Evolutionary conservation across 495 filamentous ascomycete genomes (phyloP).

Genomic region (Penicillium chermesinum): DNA sequence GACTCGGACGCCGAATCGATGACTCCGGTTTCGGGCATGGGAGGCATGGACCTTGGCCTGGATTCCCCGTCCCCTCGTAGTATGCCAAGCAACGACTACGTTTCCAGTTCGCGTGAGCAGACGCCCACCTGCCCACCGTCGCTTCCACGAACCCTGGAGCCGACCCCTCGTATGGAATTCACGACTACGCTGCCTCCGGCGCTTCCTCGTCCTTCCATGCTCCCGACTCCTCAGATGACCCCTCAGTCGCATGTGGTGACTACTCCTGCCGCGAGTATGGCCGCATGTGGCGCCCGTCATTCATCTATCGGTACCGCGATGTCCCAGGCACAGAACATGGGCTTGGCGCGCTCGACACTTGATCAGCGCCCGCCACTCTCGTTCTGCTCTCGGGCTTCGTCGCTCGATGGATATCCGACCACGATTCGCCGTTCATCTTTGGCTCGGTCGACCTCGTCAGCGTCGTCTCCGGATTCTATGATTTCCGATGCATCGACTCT

Average conservation of each 20-base stretch:
- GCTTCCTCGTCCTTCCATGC: constrained; percentile 56
- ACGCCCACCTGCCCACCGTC: constrained; percentile 41
- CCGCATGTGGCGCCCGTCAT: constrained; percentile 45
- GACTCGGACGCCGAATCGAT: constrained; percentile 29
- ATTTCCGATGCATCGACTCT: constrained; percentile 69
- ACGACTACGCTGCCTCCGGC: constrained; percentile 35
- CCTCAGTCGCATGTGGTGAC: constrained; percentile 66
- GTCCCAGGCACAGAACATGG: constrained; percentile 64
- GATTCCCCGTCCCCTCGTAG: constrained; percentile 37
- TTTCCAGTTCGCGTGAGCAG: constrained; percentile 32
- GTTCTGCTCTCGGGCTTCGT: constrained; percentile 51
- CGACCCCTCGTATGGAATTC: constrained; percentile 32
- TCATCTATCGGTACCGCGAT: constrained; percentile 76
- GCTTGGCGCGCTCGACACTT: constrained; percentile 59
- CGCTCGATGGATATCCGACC: constrained; percentile 43
- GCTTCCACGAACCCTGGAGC: constrained; percentile 58
- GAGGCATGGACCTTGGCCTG: constrained; percentile 27
- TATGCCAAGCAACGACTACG: constrained; percentile 17
- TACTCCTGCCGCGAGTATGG: constrained; percentile 89
- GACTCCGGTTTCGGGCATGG: constrained; percentile 26
- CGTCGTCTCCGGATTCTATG: constrained; percentile 88
- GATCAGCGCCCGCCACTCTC: constrained; percentile 43
- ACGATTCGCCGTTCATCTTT: constrained; percentile 67
- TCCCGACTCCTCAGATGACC: constrained; percentile 76
- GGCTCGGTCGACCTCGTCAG: constrained; percentile 68